Conservation (phyloP, 495 filamentous ascomycete genomes). For the Lichina pygmaea region DNA sequence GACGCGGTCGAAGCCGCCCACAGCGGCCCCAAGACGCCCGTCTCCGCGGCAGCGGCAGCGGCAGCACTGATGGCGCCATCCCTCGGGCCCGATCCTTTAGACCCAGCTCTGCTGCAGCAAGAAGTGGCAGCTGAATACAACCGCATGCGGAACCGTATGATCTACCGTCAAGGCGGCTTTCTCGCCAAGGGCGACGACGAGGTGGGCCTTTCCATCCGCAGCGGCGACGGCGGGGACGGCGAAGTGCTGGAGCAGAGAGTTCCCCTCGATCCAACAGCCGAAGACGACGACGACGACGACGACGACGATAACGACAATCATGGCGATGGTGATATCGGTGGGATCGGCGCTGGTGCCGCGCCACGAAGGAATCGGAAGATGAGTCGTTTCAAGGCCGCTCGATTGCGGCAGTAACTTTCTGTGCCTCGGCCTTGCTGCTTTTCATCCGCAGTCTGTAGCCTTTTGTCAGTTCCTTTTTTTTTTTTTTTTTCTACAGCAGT, state of each 20-base stretch:
- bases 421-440: not conserved
- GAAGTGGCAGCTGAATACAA: constrained; percentile 64
- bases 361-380: constrained; percentile 22
- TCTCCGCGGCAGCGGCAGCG: too few relatives aligned
- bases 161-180: constrained; percentile 56
- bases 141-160: constrained; percentile 48
- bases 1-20: too few relatives aligned
- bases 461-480: not conserved
- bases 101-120: constrained; percentile 41
- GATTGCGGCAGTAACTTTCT: constrained; percentile 27
- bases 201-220: constrained; percentile 16
- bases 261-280: not conserved
- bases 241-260: too few relatives aligned
- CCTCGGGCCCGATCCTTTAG: constrained; percentile 42
- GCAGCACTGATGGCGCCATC: constrained; percentile 1
- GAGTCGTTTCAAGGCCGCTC: constrained; percentile 75
- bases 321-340: too few relatives aligned
- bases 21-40: too few relatives aligned
- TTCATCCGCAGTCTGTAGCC: not conserved
- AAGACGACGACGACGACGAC: constrained; percentile 4
- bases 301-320: constrained; percentile 26
- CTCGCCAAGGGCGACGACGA: constrained; percentile 29
- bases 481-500: too few relatives aligned
- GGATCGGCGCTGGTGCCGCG: too few relatives aligned
- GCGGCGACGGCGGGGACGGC: constrained; percentile 19